Base-by-base conservation (phyloP, 352 stramenopile species). In the Globisporangium paddicum region DNA sequence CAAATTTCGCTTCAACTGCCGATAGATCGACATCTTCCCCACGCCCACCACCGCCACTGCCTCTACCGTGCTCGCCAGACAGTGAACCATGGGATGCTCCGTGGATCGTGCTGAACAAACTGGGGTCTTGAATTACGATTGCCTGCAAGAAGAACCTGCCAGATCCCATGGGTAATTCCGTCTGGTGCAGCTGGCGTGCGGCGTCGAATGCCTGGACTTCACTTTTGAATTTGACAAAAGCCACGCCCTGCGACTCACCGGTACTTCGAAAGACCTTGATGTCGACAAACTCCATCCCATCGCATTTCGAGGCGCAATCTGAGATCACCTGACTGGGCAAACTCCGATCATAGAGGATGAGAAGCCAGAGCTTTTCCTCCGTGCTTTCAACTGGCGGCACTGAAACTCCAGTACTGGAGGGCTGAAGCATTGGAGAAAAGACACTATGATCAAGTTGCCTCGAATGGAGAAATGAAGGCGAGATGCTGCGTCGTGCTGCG, bases 211-310 rank as follows among this genome's bases (percentile, higher is more conserved):
- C 76, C 14, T 72, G 64, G 25, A 48, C 21, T 16, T 90, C 79
- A 14, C 59, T 79, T 14, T 81, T 65, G 52, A 95, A 95, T 54
- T 88, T 90, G 18, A 84, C 79, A 53, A 90, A 92, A 2, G 80
- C 81, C 11, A 93, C 72, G 23, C 81, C 80, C 60, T 92, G 82
- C 0, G 79, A 68, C 46, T 87, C 73, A 0, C 77, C 75, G 0
- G 75, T 86, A 47, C 72, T 87, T 48, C 73, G 80, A 19, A 77
- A 72, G 16, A 91, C 66, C 44, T 91, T 89, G 53, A 95, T 90
- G 50, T 95, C 82, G 54, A 95, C 71, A 45, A 89, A 90, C 54
- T 93, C 72, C 81, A 95, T 91, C 0, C 83, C 83, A 14, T 64
- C 54, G 28, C 75, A 89, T 0, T 63, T 61, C 1, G 81, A 82